Evolutionary conservation across 371 early-diverging fungal species (phyloP).

Genomic region (Parasitella parasitica): DNA sequence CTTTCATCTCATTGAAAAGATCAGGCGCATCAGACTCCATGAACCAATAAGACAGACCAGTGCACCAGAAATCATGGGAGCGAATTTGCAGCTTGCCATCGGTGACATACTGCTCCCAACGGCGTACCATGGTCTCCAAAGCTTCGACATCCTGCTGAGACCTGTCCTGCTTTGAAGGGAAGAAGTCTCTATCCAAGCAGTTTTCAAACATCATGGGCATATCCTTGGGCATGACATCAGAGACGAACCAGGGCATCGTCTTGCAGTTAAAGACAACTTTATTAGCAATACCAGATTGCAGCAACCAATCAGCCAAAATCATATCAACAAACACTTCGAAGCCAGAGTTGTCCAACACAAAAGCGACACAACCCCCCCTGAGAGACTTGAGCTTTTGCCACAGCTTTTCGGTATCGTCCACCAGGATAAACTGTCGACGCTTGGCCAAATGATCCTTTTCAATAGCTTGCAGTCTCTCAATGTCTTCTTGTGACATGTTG

Average conservation of each 20-base stretch:
- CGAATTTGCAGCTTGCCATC: conserved; percentile 63
- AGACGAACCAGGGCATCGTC: conserved; percentile 92
- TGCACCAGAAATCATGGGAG: conserved; percentile 83
- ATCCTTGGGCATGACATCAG: conserved; percentile 80
- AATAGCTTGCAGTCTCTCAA: conserved; percentile 68
- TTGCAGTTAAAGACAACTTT: conserved; percentile 85
- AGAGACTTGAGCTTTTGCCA: conserved; percentile 56
- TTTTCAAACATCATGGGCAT: conserved; percentile 67
- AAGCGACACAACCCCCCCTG: conserved; percentile 63
- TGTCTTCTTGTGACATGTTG: conserved; percentile 67
- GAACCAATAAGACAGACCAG: conserved; percentile 76
- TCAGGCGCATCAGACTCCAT: conserved; percentile 63
- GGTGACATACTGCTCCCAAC: conserved; percentile 68
- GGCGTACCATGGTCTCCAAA: conserved; percentile 56
- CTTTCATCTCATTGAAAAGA: conserved; percentile 55
- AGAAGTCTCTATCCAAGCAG: conserved; percentile 45
- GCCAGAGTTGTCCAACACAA: conserved; percentile 87
- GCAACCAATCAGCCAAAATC: conserved; percentile 82
- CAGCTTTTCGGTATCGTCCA: conserved; percentile 63
- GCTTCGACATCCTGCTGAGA: conserved; percentile 41
- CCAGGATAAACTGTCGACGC: conserved; percentile 48
- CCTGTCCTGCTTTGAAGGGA: conserved; percentile 28
- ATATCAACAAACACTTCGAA: conserved; percentile 92
- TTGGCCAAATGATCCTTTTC: conserved; percentile 38
- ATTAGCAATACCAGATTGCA: conserved; percentile 66